These are phyloP conservation scores for Hemileccinum rubropunctum DNA, from an alignment of 768 basidiomycete species.

Conservation along the genomic window DNA sequence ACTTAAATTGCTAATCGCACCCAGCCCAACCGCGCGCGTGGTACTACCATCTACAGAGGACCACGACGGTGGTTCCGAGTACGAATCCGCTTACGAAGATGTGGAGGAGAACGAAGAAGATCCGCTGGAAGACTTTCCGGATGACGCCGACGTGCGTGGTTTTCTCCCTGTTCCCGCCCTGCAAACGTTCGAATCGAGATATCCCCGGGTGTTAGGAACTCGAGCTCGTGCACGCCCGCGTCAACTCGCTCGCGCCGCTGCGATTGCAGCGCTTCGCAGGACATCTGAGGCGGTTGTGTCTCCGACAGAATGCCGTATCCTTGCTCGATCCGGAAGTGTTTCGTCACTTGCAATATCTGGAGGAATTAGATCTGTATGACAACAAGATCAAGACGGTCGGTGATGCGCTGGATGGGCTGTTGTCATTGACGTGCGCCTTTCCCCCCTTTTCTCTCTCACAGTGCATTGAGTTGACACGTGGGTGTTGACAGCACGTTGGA, in stretches of 20 bases:
- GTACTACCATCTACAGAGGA: constrained; percentile 39
- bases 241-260: constrained; percentile 66
- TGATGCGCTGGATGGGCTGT: constrained; percentile 57
- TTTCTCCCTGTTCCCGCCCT: background rate
- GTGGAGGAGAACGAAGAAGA: constrained; percentile 54
- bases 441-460: background rate
- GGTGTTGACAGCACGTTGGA: constrained; percentile 64
- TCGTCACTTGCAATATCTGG: constrained; percentile 58
- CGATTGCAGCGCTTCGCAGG: constrained; percentile 69
- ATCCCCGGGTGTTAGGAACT: constrained; percentile 57
- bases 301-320: constrained; percentile 83
- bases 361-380: constrained; percentile 95
- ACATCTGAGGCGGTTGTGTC: constrained; percentile 70
- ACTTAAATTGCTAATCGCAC: constrained; percentile 1
- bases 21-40: constrained; percentile 42
- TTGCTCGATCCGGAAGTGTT: constrained; percentile 73
- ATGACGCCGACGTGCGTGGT: constrained; percentile 72
- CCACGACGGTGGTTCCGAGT: constrained; percentile 30
- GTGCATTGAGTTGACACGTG: background rate
- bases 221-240: constrained; percentile 78
- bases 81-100: constrained; percentile 42
- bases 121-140: constrained; percentile 74
- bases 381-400: constrained; percentile 83
- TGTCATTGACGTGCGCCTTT: constrained; percentile 51
- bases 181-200: background rate